Evolutionary conservation across 306 rosid genomes (phyloP), one percentile per base, ranked within the genome.

Genomic region (Prunus davidiana): DNA sequence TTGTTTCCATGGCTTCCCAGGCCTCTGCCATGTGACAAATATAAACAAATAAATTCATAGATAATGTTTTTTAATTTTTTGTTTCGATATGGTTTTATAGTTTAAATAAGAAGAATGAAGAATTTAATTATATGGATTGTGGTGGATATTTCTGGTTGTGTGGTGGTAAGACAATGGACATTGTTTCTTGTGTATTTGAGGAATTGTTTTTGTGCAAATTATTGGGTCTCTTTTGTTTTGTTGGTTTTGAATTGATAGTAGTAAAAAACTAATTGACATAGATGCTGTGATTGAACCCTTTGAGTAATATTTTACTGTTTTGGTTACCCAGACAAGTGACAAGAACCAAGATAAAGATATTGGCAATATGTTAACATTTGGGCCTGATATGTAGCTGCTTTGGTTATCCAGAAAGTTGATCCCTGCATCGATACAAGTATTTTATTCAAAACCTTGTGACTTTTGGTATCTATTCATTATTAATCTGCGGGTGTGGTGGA

Each of bases 121-220:
- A 71, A 60, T 25, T 57, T 72, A 77, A 67, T 34, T 73, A 19
- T 72, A 67, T 71, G 50, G 75, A 65, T 77, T 56, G 45, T 24
- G 34, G 13, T 80, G 78, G 49, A 56, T 54, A 4, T 5, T 47
- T 60, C 45, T 71, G 25, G 52, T 69, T 55, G 46, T 38, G 66
- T 54, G 70, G 80, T 78, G 28, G 66, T 80, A 71, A 86, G 72
- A 50, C 63, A 25, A 16, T 77, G 78, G 65, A 71, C 75, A 82
- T 80, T 81, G 85, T 79, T 81, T 82, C 76, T 73, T 87, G 89
- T 86, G 87, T 73, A 38, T 19, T 34, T 49, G 64, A 19, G 75
- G 70, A 65, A 4, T 25, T 60, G 69, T 46, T 73, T 45, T 12
- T 13, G 70, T 82, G 76, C 79, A 79, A 58, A 74, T 55, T 14